These are phyloP conservation scores for Parachaetomium inaequale DNA, from an alignment of 495 filamentous ascomycete species.

Conservation along the genomic window DNA sequence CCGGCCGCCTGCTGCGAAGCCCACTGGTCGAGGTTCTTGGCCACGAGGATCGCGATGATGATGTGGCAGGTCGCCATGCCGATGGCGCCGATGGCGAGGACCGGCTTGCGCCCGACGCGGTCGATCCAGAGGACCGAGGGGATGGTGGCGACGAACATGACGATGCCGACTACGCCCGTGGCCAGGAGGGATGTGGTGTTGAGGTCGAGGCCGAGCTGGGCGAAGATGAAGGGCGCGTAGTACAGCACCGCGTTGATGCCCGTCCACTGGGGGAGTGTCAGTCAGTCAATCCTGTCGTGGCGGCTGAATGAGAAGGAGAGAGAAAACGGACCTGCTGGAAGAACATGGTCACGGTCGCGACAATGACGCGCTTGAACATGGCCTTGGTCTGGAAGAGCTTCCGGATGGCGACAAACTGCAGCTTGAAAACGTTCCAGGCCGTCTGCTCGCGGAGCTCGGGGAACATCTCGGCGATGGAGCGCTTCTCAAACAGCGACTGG, in stretches of 20 bases:
- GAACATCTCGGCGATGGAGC: slow-evolving; percentile 66
- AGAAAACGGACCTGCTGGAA: slow-evolving; percentile 54
- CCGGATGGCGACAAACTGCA: slow-evolving; percentile 69
- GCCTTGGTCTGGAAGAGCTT: slow-evolving; percentile 67
- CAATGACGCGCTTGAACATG: slow-evolving; percentile 71
- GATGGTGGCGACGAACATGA: slow-evolving; percentile 66
- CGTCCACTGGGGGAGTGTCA: slow-evolving; percentile 66
- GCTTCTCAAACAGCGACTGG: slow-evolving; percentile 74
- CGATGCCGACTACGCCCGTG: slow-evolving; percentile 76
- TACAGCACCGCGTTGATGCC: slow-evolving; percentile 68
- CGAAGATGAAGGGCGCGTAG: slow-evolving; percentile 74
- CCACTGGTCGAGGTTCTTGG: slow-evolving; percentile 59
- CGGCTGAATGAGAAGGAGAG: no score
- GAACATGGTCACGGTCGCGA: slow-evolving; percentile 66
- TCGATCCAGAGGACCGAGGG: slow-evolving; percentile 67
- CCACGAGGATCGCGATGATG: slow-evolving; percentile 71
- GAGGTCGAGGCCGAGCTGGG: slow-evolving; percentile 57
- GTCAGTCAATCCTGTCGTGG: no score
- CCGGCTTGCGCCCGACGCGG: slow-evolving; percentile 55
- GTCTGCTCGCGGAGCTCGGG: slow-evolving; percentile 60
- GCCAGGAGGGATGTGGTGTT: slow-evolving; percentile 68
- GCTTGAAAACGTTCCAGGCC: slow-evolving; percentile 58
- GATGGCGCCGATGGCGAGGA: slow-evolving; percentile 54
- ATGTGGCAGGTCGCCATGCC: slow-evolving; percentile 63
- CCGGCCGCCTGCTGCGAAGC: slow-evolving; percentile 58